A percentile compares a stretch with the other conserved stretches of the same genome.
Conservation (phyloP, 2,329 filamentous ascomycete species). For the Tolypocladium paradoxum region DNA sequence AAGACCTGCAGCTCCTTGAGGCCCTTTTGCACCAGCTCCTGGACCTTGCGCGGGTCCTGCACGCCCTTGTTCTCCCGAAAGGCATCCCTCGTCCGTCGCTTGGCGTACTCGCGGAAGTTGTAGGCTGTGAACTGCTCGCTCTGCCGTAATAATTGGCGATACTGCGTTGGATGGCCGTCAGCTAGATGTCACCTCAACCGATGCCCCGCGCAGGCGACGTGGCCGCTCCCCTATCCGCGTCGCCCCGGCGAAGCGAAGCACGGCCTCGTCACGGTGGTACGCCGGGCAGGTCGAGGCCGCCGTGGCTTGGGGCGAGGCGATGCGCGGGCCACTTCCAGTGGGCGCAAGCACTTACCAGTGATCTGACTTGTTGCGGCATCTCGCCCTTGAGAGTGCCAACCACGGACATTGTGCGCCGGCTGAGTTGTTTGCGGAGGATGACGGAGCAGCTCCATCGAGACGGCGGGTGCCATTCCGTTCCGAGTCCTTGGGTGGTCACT, state of each 20-base stretch:
- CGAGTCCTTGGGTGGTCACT: not conserved
- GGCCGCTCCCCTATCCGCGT: not conserved
- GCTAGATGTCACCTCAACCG: not conserved
- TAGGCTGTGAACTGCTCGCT: constrained; percentile 82
- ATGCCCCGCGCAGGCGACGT: not conserved
- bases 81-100: constrained; percentile 78
- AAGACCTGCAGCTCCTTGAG: constrained; percentile 76
- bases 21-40: constrained; percentile 83
- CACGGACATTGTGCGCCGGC: constrained; percentile 23
- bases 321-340: not conserved
- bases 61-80: constrained; percentile 73
- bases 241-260: not conserved
- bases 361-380: constrained; percentile 46
- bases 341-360: constrained; percentile 28
- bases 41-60: constrained; percentile 63
- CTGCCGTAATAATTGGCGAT: constrained; percentile 82
- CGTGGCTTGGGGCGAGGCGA: not conserved
- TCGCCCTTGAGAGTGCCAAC: constrained; percentile 35
- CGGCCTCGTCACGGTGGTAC: not conserved
- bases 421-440: not conserved
- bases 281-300: not conserved
- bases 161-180: constrained; percentile 39
- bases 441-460: not conserved
- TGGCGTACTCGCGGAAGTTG: constrained; percentile 97
- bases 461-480: not conserved